phyloP scores from a whole-genome alignment of 768 basidiomycete genomes.

The Leccinum olivaceopallidum region DNA sequence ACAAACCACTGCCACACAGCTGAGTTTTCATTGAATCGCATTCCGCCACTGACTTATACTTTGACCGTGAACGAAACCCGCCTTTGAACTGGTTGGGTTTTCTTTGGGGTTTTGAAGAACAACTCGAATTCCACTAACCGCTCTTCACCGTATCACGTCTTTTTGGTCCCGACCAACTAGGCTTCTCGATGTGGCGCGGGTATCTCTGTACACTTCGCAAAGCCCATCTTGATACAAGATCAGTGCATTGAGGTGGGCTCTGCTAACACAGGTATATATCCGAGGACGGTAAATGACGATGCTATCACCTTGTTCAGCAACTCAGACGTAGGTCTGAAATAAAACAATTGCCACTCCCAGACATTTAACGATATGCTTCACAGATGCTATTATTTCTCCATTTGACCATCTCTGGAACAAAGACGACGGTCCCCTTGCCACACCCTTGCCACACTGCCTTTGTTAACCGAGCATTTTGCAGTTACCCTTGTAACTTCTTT shows the following conservation, averaged over 20 bases:
- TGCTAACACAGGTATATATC: constrained; percentile 3
- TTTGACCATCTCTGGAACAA: not conserved
- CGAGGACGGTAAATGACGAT: not conserved
- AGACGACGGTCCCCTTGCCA: too few relatives aligned
- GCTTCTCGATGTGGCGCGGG: not conserved
- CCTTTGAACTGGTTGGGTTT: not conserved
- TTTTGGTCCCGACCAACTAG: not conserved
- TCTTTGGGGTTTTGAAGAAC: not conserved
- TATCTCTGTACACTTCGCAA: constrained; percentile 12
- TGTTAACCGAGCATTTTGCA: not conserved
- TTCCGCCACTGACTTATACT: not conserved
- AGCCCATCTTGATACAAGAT: constrained; percentile 21
- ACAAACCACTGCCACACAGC: constrained; percentile 3
- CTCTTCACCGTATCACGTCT: not conserved
- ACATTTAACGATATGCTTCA: not conserved
- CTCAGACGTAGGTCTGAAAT: not conserved
- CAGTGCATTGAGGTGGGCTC: constrained; percentile 5
- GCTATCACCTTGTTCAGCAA: not conserved
- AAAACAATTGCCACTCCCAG: not conserved
- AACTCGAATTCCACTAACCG: not conserved
- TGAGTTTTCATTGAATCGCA: not conserved
- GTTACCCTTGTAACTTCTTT: not conserved
- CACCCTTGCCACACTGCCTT: not conserved
- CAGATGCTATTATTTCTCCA: not conserved
- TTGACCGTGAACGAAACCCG: not conserved